These are phyloP conservation scores for Oropetium thomaeum DNA, from an alignment of 176 grass and related monocot genomes.

Conservation along the genomic window DNA sequence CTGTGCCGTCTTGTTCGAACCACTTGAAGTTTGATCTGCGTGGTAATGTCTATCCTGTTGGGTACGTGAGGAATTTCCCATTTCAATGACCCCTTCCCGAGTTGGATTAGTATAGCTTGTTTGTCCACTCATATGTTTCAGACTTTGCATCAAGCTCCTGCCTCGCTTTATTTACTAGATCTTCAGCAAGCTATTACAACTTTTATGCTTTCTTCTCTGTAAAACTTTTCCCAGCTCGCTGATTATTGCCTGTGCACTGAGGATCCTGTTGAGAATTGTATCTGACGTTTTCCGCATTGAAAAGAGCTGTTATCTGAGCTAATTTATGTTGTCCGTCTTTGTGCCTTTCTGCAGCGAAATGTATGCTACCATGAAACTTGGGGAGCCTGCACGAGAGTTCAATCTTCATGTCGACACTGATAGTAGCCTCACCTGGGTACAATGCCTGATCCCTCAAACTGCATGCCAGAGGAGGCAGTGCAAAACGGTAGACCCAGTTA, in stretches of 20 bases:
- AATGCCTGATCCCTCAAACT: neutral
- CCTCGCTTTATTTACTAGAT: neutral
- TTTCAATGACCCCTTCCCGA: neutral
- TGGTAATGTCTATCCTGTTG: neutral
- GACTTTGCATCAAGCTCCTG: neutral
- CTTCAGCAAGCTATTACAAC: neutral
- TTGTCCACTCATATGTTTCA: neutral
- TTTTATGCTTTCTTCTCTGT: neutral
- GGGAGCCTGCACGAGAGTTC: neutral
- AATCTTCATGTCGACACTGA: neutral
- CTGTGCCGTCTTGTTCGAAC: neutral
- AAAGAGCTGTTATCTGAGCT: neutral
- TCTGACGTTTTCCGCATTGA: too few relatives aligned
- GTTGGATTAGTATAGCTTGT: neutral
- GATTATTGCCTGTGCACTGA: too few relatives aligned
- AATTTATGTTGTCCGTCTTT: neutral
- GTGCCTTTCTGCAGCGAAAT: neutral
- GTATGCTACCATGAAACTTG: neutral
- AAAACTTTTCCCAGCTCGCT: too few relatives aligned
- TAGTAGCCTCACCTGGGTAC: neutral
- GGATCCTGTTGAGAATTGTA: neutral
- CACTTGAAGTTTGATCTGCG: neutral
- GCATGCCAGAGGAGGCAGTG: neutral
- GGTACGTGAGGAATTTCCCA: neutral
- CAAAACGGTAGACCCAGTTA: neutral